phyloP scores from a whole-genome alignment of 805 yeast genomes.

The Kluyveromyces siamensis region DNA sequence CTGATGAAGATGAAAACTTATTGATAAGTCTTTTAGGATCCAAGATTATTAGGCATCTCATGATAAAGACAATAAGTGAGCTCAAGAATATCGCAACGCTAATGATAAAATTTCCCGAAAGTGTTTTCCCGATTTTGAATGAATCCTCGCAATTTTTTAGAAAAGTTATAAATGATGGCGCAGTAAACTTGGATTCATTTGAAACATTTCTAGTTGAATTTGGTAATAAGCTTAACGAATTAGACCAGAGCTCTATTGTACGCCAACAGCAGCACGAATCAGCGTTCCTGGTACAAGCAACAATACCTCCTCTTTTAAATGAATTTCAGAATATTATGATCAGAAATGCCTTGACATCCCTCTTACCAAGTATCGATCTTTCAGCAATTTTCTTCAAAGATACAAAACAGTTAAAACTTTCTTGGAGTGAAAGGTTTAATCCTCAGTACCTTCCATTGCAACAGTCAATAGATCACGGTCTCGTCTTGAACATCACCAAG shows the following conservation, averaged over 20 bases:
- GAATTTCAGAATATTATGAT: slow-evolving; percentile 22
- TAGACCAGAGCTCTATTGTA: slow-evolving; percentile 17
- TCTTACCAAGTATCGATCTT: slow-evolving; percentile 23
- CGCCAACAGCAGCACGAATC: slow-evolving; percentile 18
- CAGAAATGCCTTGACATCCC: slow-evolving; percentile 19
- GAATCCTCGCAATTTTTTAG: slow-evolving; percentile 26
- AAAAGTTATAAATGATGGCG: slow-evolving; percentile 33
- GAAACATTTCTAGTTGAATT: slow-evolving; percentile 56
- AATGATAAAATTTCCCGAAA: slow-evolving; percentile 48
- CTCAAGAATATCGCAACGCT: slow-evolving; percentile 51
- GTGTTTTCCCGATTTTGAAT: slow-evolving; percentile 31
- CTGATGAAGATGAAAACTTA: slow-evolving; percentile 29
- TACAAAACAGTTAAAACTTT: slow-evolving; percentile 24
- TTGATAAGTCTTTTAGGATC: slow-evolving; percentile 54
- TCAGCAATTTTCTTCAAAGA: slow-evolving; percentile 25
- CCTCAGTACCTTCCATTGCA: slow-evolving; percentile 29
- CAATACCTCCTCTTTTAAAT: slow-evolving; percentile 38
- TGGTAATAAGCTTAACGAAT: slow-evolving; percentile 28
- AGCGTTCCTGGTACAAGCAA: slow-evolving; percentile 51
- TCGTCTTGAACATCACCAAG: slow-evolving; percentile 51
- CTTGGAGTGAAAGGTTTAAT: slow-evolving; percentile 24
- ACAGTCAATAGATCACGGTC: slow-evolving; percentile 25
- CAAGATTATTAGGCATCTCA: slow-evolving; percentile 60
- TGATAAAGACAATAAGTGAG: slow-evolving; percentile 58
- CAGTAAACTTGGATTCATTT: slow-evolving; percentile 45